These are phyloP conservation scores for Schizothecium vesticola DNA, from an alignment of 495 filamentous ascomycete species.

Conservation along the genomic window DNA sequence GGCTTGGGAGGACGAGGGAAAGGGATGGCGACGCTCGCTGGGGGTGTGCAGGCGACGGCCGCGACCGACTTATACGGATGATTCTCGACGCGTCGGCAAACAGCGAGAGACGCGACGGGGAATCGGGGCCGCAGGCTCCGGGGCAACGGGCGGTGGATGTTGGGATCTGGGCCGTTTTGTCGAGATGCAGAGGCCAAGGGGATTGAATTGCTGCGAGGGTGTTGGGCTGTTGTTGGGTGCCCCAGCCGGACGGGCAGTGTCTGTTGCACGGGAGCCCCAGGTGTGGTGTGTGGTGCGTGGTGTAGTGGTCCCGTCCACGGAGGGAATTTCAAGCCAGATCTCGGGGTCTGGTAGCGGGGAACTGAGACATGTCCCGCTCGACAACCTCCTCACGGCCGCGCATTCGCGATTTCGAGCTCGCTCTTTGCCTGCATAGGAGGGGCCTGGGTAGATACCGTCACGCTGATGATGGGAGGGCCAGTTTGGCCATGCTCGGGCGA, in stretches of 20 bases:
- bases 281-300: neutral
- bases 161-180: neutral
- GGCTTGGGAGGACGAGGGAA: neutral
- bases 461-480: neutral
- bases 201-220: neutral
- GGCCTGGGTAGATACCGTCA: neutral
- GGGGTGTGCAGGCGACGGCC: neutral
- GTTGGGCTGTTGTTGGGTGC: neutral
- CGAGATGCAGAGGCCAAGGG: neutral
- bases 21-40: neutral
- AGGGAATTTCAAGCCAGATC: conserved; percentile 8
- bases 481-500: neutral
- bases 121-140: neutral
- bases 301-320: conserved; percentile 2
- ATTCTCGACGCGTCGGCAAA: neutral
- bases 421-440: neutral
- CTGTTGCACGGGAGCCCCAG: neutral
- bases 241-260: neutral
- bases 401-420: neutral
- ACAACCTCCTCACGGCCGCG: neutral
- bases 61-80: conserved; percentile 10
- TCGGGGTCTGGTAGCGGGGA: conserved; percentile 23
- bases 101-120: neutral
- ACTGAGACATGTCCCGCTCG: conserved; percentile 4
- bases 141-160: neutral